These are phyloP conservation scores for Aspergillus brasiliensis DNA, from an alignment of 2,329 filamentous ascomycete genomes.

Conservation along the genomic window DNA sequence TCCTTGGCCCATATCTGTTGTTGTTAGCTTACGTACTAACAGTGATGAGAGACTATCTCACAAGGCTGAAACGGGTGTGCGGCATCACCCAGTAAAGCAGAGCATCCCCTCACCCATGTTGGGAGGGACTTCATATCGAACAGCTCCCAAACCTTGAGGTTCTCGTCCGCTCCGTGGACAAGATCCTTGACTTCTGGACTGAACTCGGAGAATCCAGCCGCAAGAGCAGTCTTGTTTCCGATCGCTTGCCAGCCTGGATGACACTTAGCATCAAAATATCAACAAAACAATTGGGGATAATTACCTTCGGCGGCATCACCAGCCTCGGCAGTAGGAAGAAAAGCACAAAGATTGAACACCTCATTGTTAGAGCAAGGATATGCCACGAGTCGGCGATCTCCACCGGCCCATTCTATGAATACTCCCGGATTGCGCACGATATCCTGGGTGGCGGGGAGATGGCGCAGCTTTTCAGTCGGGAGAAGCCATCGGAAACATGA, in stretches of 20 bases:
- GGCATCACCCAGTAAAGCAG: conserved; percentile 65
- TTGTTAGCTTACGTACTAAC: background rate
- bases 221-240: conserved; percentile 21
- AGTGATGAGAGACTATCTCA: background rate
- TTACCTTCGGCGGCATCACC: conserved; percentile 22
- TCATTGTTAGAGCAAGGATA: conserved; percentile 51
- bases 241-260: conserved; percentile 22
- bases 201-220: conserved; percentile 22
- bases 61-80: conserved; percentile 67
- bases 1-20: conserved; percentile 33
- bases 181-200: conserved; percentile 19
- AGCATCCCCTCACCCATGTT: conserved; percentile 54
- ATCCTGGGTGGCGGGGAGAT: conserved; percentile 11
- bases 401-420: conserved; percentile 46
- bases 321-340: conserved; percentile 48
- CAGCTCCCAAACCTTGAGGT: conserved; percentile 60
- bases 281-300: background rate
- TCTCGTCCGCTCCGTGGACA: conserved; percentile 39
- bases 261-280: background rate
- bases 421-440: conserved; percentile 32
- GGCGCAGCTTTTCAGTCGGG: conserved; percentile 16
- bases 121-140: conserved; percentile 63
- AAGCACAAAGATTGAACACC: conserved; percentile 52
- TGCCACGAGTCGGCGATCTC: conserved; percentile 48
- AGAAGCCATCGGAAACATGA: conserved; percentile 32